Base-by-base conservation (phyloP, 805 yeast genomes). In the Pichia deserticola region DNA sequence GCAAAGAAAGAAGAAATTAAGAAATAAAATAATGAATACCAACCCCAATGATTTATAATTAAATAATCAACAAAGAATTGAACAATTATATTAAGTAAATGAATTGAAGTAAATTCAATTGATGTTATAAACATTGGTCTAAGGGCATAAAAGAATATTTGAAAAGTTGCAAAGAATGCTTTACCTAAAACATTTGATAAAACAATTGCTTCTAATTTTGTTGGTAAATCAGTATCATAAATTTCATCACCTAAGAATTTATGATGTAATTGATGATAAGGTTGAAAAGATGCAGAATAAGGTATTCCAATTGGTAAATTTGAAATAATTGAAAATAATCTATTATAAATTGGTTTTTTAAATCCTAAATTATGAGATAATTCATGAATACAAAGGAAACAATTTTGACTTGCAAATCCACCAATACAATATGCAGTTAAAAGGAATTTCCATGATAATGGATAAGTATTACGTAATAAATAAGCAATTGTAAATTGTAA, bases 231-330 rank as follows among this genome's bases (percentile, higher is more conserved):
- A 0, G 97, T 85, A 67, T 89, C 97, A 58, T 79, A 79, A 46
- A 75, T 72, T 58, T 81, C 85, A 63, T 89, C 96, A 20, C 97
- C 97, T 60, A 86, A 68, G 60, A 86, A 89, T 66, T 89, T 89
- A 69, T 89, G 97, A 62, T 89, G 97, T 36, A 89, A 71, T 64
- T 88, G 88, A 62, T 89, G 97, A 65, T 89, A 89, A 7, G 96
- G 96, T 53, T 86, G 84, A 71, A 89, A 77, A 53, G 87, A 84
- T 0, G 97, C 96, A 37, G 89, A 78, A 67, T 88, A 89, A 0
- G 97, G 97, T 28, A 89, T 74, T 1, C 97, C 96, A 47, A 89
- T 86, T 1, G 97, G 96, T 37, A 87, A 68, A 63, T 89, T 89
- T 36, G 89, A 77, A 55, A 86, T 70, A 9, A 89, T 83, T 40